Evolutionary conservation across 176 grass and related monocot genomes (phyloP).

Genomic region (Hyparrhenia diplandra): DNA sequence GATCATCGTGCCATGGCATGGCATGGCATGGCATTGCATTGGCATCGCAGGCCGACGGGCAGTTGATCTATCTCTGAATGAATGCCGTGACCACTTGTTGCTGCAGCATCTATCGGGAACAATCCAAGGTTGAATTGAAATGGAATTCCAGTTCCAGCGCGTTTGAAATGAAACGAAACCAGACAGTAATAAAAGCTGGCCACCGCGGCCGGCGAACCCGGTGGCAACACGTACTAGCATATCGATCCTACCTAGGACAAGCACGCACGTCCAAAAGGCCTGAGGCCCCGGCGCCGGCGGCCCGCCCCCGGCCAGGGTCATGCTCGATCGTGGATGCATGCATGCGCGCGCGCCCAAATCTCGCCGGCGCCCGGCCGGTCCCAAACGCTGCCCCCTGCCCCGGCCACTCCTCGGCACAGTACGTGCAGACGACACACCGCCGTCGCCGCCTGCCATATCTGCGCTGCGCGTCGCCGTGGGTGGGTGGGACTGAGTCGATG

Average conservation of each 20-base stretch:
- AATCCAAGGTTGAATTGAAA: neutral
- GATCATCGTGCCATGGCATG: neutral
- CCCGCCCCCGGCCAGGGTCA: neutral
- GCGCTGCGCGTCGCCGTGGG: neutral
- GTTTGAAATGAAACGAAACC: too few species aligned
- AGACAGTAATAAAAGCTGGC: neutral
- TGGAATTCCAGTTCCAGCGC: neutral
- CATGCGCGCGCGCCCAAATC: neutral
- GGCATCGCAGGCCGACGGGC: neutral
- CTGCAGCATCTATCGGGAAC: neutral
- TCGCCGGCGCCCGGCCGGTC: neutral
- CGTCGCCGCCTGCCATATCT: slow-evolving; percentile 3
- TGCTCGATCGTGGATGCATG: too few species aligned
- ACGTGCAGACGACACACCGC: slow-evolving; percentile 16
- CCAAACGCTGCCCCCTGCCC: neutral
- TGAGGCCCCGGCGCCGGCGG: too few species aligned
- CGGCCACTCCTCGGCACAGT: slow-evolving; percentile 1
- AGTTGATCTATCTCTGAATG: neutral
- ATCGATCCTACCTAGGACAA: neutral
- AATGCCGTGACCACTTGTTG: neutral
- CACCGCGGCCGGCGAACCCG: neutral
- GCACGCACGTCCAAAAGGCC: neutral
- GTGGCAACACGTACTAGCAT: neutral
- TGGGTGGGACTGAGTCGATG: neutral
- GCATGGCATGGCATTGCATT: neutral